A percentile compares a stretch with the other conserved stretches of the same genome.
Evolutionary conservation across 2,329 filamentous ascomycete species (phyloP).

Genomic region (Eutypa lata): DNA sequence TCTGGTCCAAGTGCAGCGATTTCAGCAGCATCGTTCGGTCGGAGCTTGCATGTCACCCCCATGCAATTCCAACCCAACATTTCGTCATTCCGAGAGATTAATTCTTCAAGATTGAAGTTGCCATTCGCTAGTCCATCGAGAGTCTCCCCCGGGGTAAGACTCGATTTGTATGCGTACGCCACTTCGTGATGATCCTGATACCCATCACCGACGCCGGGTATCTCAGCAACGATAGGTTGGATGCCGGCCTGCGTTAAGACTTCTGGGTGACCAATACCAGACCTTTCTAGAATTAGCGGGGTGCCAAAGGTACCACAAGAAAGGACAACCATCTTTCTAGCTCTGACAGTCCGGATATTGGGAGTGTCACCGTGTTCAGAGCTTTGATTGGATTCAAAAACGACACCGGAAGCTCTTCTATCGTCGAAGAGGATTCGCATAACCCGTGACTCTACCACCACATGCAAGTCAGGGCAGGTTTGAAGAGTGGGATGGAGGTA

Average conservation of each 20-base stretch:
- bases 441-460: background rate
- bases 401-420: background rate
- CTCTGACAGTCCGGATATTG: background rate
- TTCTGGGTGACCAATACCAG: background rate
- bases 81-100: slow-evolving; percentile 44
- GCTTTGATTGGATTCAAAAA: background rate
- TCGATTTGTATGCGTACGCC: background rate
- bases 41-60: slow-evolving; percentile 54
- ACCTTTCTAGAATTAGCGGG: background rate
- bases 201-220: background rate
- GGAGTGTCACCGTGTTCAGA: background rate
- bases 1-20: slow-evolving; percentile 47
- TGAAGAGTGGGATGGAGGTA: slow-evolving; percentile 49
- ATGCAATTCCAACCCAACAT: slow-evolving; percentile 56
- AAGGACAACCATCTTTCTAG: background rate
- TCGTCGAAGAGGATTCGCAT: background rate
- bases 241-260: background rate
- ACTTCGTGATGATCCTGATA: background rate
- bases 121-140: background rate
- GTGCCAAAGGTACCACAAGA: background rate
- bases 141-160: background rate
- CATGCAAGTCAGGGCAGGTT: slow-evolving; percentile 20
- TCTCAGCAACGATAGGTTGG: background rate
- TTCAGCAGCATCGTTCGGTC: slow-evolving; percentile 27
- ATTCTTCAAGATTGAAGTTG: slow-evolving; percentile 22